These are phyloP conservation scores for Chytridiales sp. DNA, from an alignment of 371 early-diverging fungal species.

Conservation along the genomic window DNA sequence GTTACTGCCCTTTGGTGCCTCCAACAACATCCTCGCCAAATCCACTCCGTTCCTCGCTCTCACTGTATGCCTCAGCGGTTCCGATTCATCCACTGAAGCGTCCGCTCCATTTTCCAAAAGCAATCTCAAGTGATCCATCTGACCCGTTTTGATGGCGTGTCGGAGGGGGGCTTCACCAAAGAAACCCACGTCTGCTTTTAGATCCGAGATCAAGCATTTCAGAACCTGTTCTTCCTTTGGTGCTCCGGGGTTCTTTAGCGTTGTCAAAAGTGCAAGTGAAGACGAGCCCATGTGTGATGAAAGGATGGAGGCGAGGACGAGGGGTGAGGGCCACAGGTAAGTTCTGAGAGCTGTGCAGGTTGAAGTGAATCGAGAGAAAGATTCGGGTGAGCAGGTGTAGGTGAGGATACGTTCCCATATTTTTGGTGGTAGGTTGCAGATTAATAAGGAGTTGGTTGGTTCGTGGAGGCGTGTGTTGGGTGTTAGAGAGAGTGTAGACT, in stretches of 20 bases:
- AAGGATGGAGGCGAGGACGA: background rate
- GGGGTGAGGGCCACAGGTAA: conserved; percentile 8
- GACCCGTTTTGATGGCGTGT: background rate
- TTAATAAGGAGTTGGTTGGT: too few relatives aligned
- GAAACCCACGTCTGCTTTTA: conserved; percentile 1
- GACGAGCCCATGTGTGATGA: background rate
- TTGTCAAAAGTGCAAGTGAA: background rate
- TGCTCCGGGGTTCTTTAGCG: background rate
- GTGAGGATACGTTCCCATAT: too few relatives aligned
- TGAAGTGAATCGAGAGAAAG: too few relatives aligned
- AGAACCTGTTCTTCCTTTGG: background rate
- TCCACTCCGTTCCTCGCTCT: background rate
- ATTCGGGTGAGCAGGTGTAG: too few relatives aligned
- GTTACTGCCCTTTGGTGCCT: too few relatives aligned
- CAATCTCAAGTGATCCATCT: background rate
- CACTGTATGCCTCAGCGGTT: background rate
- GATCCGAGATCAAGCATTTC: background rate
- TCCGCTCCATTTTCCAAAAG: background rate
- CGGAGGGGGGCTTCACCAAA: conserved; percentile 5
- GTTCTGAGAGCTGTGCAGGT: background rate
- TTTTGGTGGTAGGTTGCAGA: too few relatives aligned
- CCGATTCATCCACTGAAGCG: conserved; percentile 1
- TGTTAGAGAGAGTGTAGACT: too few relatives aligned
- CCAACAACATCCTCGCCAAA: background rate
- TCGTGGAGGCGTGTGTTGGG: too few relatives aligned